Percentiles rank a stretch among this genome's conserved stretches.
Evolutionary conservation across 192 early-diverging fungal genomes (phyloP).

Genomic region (Radiomyces spectabilis): DNA sequence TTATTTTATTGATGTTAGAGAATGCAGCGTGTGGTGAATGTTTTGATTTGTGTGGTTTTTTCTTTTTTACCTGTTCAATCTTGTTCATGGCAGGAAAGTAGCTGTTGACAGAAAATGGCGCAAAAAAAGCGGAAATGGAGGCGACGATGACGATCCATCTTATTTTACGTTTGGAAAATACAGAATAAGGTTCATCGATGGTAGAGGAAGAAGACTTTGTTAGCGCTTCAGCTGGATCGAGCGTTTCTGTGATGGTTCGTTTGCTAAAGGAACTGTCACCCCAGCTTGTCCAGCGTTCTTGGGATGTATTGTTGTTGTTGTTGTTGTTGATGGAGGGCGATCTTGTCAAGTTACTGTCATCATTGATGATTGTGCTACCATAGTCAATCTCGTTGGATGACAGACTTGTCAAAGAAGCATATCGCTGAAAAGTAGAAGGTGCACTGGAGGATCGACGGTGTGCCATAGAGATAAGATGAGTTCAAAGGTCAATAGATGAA

Average conservation of each 20-base stretch:
- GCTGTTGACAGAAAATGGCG: conserved; percentile 10
- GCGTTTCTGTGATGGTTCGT: background rate
- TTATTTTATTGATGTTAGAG: too few relatives aligned
- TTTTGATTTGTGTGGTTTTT: background rate
- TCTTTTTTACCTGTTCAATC: conserved; percentile 2
- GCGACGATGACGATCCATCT: conserved; percentile 1
- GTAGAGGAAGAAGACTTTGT: background rate
- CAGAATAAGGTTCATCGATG: background rate
- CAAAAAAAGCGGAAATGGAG: conserved; percentile 6
- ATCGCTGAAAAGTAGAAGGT: background rate
- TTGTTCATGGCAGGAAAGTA: conserved; percentile 15
- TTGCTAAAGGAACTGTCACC: too few relatives aligned
- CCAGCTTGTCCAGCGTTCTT: too few relatives aligned
- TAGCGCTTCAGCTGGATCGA: background rate
- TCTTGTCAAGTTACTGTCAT: background rate
- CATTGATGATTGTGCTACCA: background rate
- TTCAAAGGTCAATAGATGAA: too few relatives aligned
- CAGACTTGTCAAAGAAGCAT: background rate
- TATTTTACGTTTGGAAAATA: conserved; percentile 3
- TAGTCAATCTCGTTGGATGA: background rate
- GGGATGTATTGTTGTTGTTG: too few relatives aligned
- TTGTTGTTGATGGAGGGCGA: too few relatives aligned
- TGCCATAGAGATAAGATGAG: too few relatives aligned
- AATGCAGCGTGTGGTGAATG: background rate
- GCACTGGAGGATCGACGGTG: background rate